Conservation (phyloP, 306 rosid species). For the Biancaea sappan region DNA sequence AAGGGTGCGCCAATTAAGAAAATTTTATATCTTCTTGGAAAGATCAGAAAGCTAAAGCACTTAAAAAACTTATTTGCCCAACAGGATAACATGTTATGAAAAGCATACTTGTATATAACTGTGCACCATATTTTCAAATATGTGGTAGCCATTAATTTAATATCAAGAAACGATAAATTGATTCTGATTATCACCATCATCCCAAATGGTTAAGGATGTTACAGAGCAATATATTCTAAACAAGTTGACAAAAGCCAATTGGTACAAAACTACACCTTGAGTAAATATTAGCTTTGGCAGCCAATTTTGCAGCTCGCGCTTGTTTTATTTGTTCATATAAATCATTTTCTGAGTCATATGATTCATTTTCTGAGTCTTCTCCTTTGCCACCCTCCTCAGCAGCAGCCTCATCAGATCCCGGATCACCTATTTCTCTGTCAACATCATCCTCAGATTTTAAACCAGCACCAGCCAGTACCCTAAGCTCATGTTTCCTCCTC, state of each 20-base stretch:
- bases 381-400: slow-evolving; percentile 50
- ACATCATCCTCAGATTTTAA: slow-evolving; percentile 50
- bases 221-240: neutral
- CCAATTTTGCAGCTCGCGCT: slow-evolving; percentile 58
- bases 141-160: neutral
- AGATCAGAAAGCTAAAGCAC: neutral
- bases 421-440: slow-evolving; percentile 40
- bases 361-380: slow-evolving; percentile 70
- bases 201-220: neutral
- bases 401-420: slow-evolving; percentile 37
- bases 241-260: slow-evolving; percentile 1
- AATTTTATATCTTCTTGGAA: neutral
- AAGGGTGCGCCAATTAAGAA: neutral
- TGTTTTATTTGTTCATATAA: slow-evolving; percentile 61
- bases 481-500: slow-evolving; percentile 64
- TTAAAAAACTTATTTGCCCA: neutral
- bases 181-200: neutral
- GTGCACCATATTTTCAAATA: neutral
- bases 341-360: slow-evolving; percentile 73
- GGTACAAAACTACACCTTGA: slow-evolving; percentile 52
- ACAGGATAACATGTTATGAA: neutral
- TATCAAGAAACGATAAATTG: neutral
- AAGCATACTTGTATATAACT: neutral
- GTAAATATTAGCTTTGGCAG: slow-evolving; percentile 61
- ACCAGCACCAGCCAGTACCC: slow-evolving; percentile 77